Evolutionary conservation across 176 grass and related monocot genomes (phyloP).

Genomic region (Oryza australiensis): DNA sequence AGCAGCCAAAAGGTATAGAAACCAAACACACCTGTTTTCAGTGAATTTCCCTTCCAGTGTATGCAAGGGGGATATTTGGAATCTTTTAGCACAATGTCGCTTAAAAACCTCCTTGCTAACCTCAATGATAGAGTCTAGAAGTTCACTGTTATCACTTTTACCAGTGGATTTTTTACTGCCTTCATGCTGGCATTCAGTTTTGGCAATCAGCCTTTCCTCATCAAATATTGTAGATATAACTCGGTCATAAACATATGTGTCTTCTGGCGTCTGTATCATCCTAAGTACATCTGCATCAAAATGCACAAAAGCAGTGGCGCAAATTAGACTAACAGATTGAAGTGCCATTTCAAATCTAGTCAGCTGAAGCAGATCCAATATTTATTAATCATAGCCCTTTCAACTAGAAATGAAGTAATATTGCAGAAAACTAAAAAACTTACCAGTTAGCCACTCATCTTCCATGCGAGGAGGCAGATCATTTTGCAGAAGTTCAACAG

Average conservation of each 20-base stretch:
- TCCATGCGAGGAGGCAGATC: conserved; percentile 91
- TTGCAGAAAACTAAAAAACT: conserved; percentile 35
- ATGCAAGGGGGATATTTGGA: conserved; percentile 71
- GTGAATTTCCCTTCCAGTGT: conserved; percentile 58
- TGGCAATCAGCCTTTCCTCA: conserved; percentile 63
- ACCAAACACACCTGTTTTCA: conserved; percentile 63
- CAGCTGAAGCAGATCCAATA: neutral
- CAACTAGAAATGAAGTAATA: neutral
- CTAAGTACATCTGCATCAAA: conserved; percentile 81
- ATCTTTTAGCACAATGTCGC: conserved; percentile 89
- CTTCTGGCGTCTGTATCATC: conserved; percentile 86
- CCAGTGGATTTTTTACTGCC: conserved; percentile 48
- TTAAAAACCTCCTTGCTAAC: conserved; percentile 96
- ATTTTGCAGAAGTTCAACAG: conserved; percentile 81
- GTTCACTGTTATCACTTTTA: conserved; percentile 70
- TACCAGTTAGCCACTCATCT: conserved; percentile 97
- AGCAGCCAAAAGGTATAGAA: conserved; percentile 3
- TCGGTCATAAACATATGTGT: conserved; percentile 90
- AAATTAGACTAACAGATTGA: conserved; percentile 29
- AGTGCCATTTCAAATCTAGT: conserved; percentile 23
- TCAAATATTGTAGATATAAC: conserved; percentile 95
- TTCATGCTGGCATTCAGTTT: conserved; percentile 65
- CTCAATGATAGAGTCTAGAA: conserved; percentile 74
- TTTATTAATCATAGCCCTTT: conserved; percentile 17
- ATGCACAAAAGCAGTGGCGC: conserved; percentile 33